A percentile compares a stretch with the other conserved stretches of the same genome.
phyloP scores from a whole-genome alignment of 2,329 filamentous ascomycete genomes.

The Cryphonectria carpinicola region DNA sequence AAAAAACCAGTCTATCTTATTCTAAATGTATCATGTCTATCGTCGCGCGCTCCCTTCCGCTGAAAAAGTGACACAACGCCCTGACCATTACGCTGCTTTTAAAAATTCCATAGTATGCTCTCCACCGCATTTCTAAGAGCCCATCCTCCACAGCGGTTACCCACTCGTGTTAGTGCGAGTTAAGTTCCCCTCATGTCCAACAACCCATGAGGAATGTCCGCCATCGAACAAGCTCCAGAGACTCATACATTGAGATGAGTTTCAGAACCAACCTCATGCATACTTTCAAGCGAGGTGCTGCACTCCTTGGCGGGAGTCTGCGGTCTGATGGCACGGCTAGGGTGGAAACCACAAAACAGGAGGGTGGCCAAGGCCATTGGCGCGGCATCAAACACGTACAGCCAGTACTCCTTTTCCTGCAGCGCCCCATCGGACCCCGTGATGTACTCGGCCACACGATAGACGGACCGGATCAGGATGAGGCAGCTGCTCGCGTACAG shows the following conservation, averaged over 20 bases:
- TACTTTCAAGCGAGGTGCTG: not conserved
- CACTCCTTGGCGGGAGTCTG: not conserved
- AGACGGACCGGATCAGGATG: conserved; percentile 42
- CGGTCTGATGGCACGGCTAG: not conserved
- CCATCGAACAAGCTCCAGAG: not conserved
- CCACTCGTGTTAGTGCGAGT: not conserved
- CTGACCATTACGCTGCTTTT: not conserved
- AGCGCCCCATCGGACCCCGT: conserved; percentile 48
- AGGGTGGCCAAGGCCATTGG: conserved; percentile 23
- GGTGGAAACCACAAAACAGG: conserved; percentile 13
- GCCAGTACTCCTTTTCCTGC: conserved; percentile 48
- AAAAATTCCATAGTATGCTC: not conserved
- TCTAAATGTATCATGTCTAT: not conserved
- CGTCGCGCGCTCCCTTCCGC: not conserved
- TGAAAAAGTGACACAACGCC: not conserved
- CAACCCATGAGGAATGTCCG: not conserved
- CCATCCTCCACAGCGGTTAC: not conserved
- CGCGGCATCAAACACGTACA: conserved; percentile 42
- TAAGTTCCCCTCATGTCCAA: not conserved
- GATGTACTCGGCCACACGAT: conserved; percentile 46
- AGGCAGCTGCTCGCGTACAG: conserved; percentile 30
- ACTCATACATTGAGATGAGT: not conserved
- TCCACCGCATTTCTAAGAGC: not conserved
- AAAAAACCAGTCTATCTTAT: no score
- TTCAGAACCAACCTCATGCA: not conserved